These are phyloP conservation scores for Coemansia sp. DNA, from an alignment of 192 early-diverging fungal species.

Conservation along the genomic window DNA sequence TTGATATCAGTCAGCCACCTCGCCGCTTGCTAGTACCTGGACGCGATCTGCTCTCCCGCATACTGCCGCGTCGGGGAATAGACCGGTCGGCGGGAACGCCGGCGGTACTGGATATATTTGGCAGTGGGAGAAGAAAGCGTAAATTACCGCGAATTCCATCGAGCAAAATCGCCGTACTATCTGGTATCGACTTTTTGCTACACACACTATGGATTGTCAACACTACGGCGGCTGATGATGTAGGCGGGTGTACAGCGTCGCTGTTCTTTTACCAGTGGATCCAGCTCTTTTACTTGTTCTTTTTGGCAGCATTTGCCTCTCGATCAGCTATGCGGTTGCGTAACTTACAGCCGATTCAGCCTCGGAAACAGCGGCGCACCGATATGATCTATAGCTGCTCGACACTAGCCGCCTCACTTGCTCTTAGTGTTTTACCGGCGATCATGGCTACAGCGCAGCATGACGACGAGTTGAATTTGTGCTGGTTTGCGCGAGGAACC, in stretches of 20 bases:
- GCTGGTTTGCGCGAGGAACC: constrained; percentile 37
- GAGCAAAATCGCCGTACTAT: constrained; percentile 45
- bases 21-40: not conserved
- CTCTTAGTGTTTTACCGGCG: constrained; percentile 42
- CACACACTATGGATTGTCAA: constrained; percentile 47
- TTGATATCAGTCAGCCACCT: not conserved
- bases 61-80: not conserved
- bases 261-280: constrained; percentile 49
- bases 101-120: constrained; percentile 16
- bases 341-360: constrained; percentile 29
- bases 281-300: constrained; percentile 48
- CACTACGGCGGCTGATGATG: constrained; percentile 12
- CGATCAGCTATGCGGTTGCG: constrained; percentile 44
- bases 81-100: not conserved
- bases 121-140: constrained; percentile 1
- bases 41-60: not conserved
- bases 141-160: constrained; percentile 39
- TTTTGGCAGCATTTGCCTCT: constrained; percentile 36
- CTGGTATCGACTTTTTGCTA: constrained; percentile 39
- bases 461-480: constrained; percentile 22
- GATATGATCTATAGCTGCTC: constrained; percentile 27
- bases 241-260: constrained; percentile 26
- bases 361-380: constrained; percentile 18
- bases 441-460: constrained; percentile 31
- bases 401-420: constrained; percentile 18